A percentile compares a stretch with the other conserved stretches of the same genome.
Evolutionary conservation across 257 asterid genomes (phyloP).

Genomic region (Oldenlandia corymbosa): DNA sequence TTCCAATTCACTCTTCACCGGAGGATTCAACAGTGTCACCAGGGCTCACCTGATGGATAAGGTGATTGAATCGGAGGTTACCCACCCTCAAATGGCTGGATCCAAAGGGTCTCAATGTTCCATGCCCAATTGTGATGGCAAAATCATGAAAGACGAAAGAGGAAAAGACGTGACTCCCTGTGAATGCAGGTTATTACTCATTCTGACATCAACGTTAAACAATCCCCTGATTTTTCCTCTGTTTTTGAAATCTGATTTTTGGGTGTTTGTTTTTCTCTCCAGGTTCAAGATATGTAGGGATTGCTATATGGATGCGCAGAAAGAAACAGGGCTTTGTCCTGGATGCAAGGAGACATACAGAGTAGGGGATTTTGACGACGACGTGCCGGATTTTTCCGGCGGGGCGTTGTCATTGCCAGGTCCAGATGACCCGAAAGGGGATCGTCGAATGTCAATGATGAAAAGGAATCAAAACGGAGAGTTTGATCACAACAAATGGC

Average conservation of each 20-base stretch:
- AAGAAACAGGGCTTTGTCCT: constrained; percentile 26
- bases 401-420: constrained; percentile 2
- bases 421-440: not conserved
- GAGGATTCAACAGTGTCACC: constrained; percentile 28
- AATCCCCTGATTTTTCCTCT: too few relatives aligned
- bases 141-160: constrained; percentile 27
- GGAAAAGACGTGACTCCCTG: constrained; percentile 30
- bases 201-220: too few relatives aligned
- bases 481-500: not conserved
- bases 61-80: constrained; percentile 27
- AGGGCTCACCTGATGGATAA: constrained; percentile 34
- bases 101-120: constrained; percentile 28
- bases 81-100: constrained; percentile 33
- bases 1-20: constrained; percentile 29
- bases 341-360: constrained; percentile 30
- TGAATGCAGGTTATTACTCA: constrained; percentile 15
- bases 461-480: constrained; percentile 1
- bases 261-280: not conserved
- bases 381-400: not conserved
- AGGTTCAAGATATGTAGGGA: constrained; percentile 28
- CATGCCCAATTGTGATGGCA: constrained; percentile 28
- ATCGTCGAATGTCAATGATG: not conserved
- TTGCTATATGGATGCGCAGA: constrained; percentile 27
- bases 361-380: constrained; percentile 20
- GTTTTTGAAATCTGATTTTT: not conserved